Percentiles rank a stretch among this genome's conserved stretches.
These are phyloP conservation scores for Acanthochlamys bracteata DNA, from an alignment of 106 monocot genomes.

Conservation along the genomic window DNA sequence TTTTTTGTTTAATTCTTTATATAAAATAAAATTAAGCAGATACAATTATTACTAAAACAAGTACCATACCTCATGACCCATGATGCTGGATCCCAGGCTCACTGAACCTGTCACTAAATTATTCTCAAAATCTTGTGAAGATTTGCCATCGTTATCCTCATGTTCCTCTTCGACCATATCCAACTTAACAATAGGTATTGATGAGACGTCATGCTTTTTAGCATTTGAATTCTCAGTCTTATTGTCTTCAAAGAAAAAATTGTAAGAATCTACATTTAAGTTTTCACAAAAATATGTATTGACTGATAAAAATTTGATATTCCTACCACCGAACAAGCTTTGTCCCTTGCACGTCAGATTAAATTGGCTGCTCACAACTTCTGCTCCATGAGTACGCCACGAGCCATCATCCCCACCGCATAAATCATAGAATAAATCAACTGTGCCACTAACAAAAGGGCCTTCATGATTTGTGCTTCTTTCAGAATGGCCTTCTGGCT, in stretches of 20 bases:
- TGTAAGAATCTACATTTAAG: no score
- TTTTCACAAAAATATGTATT: no score
- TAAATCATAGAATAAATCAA: constrained; percentile 79
- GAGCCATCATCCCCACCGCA: constrained; percentile 48
- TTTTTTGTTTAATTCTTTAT: no score
- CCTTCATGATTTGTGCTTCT: constrained; percentile 8
- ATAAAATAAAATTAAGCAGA: no score
- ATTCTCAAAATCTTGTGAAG: constrained; percentile 15
- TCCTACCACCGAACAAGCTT: background rate
- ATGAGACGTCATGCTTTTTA: constrained; percentile 17
- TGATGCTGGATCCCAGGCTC: constrained; percentile 21
- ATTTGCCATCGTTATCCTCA: constrained; percentile 29
- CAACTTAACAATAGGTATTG: constrained; percentile 14
- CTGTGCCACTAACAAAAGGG: constrained; percentile 38
- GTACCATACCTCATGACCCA: constrained; percentile 27
- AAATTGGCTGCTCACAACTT: constrained; percentile 16
- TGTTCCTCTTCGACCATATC: constrained; percentile 39
- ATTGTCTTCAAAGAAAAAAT: no score
- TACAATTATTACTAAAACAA: no score
- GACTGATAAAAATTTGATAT: no score
- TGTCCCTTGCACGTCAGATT: constrained; percentile 12
- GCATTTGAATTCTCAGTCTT: constrained; percentile 19
- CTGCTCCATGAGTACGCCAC: constrained; percentile 28
- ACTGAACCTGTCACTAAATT: constrained; percentile 14
- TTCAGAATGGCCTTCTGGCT: no score